phyloP scores from a whole-genome alignment of 208 protist genomes.

The Trypanosomatidae sp. region DNA sequence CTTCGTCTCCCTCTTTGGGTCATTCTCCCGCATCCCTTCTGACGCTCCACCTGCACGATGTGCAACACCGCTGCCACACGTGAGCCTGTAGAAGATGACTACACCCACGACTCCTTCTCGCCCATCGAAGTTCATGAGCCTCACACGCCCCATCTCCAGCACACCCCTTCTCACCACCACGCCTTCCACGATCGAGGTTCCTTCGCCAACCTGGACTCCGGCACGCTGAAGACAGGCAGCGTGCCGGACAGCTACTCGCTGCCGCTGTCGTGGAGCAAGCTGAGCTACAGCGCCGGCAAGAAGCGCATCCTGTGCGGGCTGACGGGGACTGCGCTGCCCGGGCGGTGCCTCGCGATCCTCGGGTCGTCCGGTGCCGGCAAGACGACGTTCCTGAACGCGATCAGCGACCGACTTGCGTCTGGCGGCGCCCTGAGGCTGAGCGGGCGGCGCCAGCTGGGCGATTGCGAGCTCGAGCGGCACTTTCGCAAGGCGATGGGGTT shows the following conservation, averaged over 20 bases:
- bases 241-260: constrained; percentile 40
- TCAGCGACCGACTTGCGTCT: constrained; percentile 62
- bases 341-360: constrained; percentile 80
- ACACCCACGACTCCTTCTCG: not conserved
- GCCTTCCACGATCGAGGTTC: constrained; percentile 46
- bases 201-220: constrained; percentile 45
- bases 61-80: not conserved
- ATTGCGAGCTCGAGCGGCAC: constrained; percentile 49
- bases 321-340: constrained; percentile 71
- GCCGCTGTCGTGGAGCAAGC: constrained; percentile 74
- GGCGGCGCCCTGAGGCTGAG: constrained; percentile 37
- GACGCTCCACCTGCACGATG: not conserved
- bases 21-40: not conserved
- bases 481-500: constrained; percentile 74
- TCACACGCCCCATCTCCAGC: not conserved
- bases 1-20: not conserved
- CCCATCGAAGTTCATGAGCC: not conserved
- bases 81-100: not conserved
- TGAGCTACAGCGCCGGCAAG: constrained; percentile 56
- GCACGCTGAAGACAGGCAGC: constrained; percentile 29
- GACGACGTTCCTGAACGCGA: constrained; percentile 65
- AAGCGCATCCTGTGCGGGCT: constrained; percentile 61
- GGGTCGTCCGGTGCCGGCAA: constrained; percentile 86
- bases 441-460: constrained; percentile 65
- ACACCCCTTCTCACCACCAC: not conserved